Evolutionary conservation across 352 stramenopile genomes (phyloP), one percentile per base, ranked within the genome.

Genomic region (Globisporangium perplexum): DNA sequence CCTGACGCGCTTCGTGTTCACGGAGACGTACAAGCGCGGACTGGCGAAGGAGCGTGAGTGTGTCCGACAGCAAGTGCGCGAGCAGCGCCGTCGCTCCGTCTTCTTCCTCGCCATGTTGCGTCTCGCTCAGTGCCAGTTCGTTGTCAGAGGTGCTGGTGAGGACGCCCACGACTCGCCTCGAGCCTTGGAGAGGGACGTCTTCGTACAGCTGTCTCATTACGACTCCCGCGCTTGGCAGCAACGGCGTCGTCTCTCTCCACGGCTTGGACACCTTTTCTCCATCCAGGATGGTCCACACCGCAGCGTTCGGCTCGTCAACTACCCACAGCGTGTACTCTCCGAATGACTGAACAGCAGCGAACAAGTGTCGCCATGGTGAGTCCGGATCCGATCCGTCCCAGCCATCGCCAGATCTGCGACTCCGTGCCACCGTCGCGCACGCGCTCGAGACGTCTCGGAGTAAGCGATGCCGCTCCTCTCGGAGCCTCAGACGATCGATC

Each of bases 291-390:
- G 45, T 59, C 53, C 53, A 59, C 1, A 53, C 18, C 14, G 2
- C 18, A 28, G 35, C 20, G 24, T 12, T 28, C 20, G 8, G 22
- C 11, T 47, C 44, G 23, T 53, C 53, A 15, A 18, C 30, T 4
- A 59, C 18, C 44, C 53, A 59, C 10, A 59, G 35, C 26, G 17
- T 53, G 24, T 39, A 39, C 26, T 10, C 7, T 30, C n/a, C 36
- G 12, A 53, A 39, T 8, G 20, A 20, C 7, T 15, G 33, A 18
- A 59, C 20, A 15, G 24, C 23, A 8, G 35, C 35, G 31, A 59
- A 59, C 17, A 59, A 26, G 0, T 10, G 33, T 4, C 10, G 23
- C 45, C 45, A 59, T 0, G 35, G 20, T 1, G 50, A 31, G 14
- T 53, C 33, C 18, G 2, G 33, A 18, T 17, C 33, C 33, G 12